phyloP scores from a whole-genome alignment of 805 yeast species.

The Metahyphopichia silvanorum region DNA sequence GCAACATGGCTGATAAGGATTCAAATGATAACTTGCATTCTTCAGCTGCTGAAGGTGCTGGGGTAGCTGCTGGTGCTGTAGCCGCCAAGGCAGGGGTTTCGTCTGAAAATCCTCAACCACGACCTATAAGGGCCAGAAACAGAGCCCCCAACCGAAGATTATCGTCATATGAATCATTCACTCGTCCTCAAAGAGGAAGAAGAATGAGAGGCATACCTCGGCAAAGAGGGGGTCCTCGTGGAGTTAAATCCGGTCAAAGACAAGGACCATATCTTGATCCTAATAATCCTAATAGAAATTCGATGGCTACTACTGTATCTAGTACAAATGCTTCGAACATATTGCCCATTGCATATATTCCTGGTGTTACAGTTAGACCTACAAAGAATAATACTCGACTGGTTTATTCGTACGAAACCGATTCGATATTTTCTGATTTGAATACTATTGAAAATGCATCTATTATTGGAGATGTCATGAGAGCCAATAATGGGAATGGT shows the following conservation, averaged over 20 bases:
- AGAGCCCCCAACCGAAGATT: conserved; percentile 26
- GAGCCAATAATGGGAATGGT: conserved; percentile 14
- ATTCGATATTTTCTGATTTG: conserved; percentile 41
- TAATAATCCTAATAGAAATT: conserved; percentile 21
- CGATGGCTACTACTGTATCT: conserved; percentile 58
- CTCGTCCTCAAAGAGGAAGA: conserved; percentile 28
- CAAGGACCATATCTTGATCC: conserved; percentile 15
- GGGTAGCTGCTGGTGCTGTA: neutral
- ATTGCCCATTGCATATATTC: conserved; percentile 89
- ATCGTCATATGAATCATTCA: conserved; percentile 42
- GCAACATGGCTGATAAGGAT: neutral
- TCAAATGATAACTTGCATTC: neutral
- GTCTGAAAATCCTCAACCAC: no score
- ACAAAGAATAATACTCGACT: conserved; percentile 42
- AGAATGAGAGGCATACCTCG: conserved; percentile 2
- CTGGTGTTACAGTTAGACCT: conserved; percentile 78
- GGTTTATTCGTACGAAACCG: conserved; percentile 42
- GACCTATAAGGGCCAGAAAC: no score
- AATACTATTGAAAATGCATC: conserved; percentile 46
- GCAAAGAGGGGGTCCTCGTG: conserved; percentile 1
- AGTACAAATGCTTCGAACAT: conserved; percentile 82
- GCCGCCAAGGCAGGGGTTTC: no score
- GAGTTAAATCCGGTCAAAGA: no score
- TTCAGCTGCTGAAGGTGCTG: neutral
- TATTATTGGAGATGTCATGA: conserved; percentile 37